Evolutionary conservation across 1,284 basidiomycete genomes (phyloP), one percentile per base, ranked within the genome.

Genomic region (Cryptococcus sp.): DNA sequence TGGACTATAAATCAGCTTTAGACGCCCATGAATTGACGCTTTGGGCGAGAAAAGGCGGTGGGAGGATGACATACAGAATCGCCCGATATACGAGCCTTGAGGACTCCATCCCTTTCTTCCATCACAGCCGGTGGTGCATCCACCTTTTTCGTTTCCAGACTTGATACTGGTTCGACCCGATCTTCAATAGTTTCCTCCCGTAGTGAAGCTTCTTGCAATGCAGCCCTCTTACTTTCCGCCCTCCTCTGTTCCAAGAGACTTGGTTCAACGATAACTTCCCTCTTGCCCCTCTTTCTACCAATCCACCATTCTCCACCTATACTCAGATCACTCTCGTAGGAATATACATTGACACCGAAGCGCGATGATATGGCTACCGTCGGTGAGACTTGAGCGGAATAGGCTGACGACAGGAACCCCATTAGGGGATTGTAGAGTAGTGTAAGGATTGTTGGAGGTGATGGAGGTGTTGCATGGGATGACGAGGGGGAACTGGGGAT

Each of bases 301-400:
- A 91, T 81, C 88, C 89, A 92, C 87, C 88, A 92, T 73, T 93
- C 91, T 2, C 87, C 86, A n/a, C 90, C 94, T 74, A 98, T 81
- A 4, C 89, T 87, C 83, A 92, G 87, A 70, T 97, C 93, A 67
- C 88, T 91, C 63, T 96, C 91, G 74, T 94, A 98, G 67, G 88
- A 92, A 69, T 96, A 97, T 23, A 94, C 83, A 66, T 98, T 98
- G 75, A 98, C 92, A 67, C 97, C 92, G 69, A 94, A 98, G 16
- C 94, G 82, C 2, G 91, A 89, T 49, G 88, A 87, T 5, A 97
- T 75, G 0, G 89, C 85, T n/a, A 98, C 82, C 69, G 94, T 89
- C 2, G 82, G 81, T 1, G 88, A 88, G 23, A 92, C 85, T 46
- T 86, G 84, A 0, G 93, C 91, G 0, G 91, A 87, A 70, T 98